These are phyloP conservation scores for Curvularia lunata DNA, from an alignment of 2,329 filamentous ascomycete genomes.

Conservation along the genomic window DNA sequence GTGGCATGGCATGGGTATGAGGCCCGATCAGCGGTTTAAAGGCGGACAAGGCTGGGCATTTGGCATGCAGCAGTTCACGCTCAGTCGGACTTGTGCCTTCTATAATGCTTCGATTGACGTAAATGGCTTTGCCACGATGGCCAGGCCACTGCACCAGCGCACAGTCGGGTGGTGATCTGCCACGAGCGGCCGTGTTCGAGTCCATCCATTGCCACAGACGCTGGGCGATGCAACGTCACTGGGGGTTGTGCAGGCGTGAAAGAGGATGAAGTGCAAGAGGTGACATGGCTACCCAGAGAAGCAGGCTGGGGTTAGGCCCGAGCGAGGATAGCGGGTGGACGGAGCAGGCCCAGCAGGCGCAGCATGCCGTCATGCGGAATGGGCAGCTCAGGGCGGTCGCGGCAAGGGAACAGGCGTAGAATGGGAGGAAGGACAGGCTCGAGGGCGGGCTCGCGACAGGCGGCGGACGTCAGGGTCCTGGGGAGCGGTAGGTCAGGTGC, in stretches of 20 bases:
- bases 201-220: slow-evolving; percentile 22
- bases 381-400: slow-evolving; percentile 14
- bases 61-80: slow-evolving; percentile 5
- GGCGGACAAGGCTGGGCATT: slow-evolving; percentile 2
- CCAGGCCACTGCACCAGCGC: slow-evolving; percentile 6
- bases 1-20: slow-evolving; percentile 5
- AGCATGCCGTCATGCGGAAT: slow-evolving; percentile 36
- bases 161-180: slow-evolving; percentile 23
- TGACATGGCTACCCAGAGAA: slow-evolving; percentile 3
- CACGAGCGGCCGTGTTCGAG: slow-evolving; percentile 25
- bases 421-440: too few species aligned
- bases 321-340: slow-evolving; percentile 13
- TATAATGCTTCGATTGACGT: slow-evolving; percentile 33
- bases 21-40: slow-evolving; percentile 9
- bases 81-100: slow-evolving; percentile 16
- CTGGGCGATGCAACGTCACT: slow-evolving; percentile 22
- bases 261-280: slow-evolving; percentile 6
- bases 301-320: slow-evolving; percentile 16
- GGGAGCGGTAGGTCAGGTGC: slow-evolving; percentile 40
- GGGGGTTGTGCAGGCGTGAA: background rate
- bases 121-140: slow-evolving; percentile 20
- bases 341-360: slow-evolving; percentile 7
- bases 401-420: too few species aligned
- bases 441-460: slow-evolving; percentile 1
- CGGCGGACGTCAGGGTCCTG: slow-evolving; percentile 32